Evolutionary conservation across 1,284 basidiomycete species (phyloP).

Genomic region (Coniferiporia sulphurascens): DNA sequence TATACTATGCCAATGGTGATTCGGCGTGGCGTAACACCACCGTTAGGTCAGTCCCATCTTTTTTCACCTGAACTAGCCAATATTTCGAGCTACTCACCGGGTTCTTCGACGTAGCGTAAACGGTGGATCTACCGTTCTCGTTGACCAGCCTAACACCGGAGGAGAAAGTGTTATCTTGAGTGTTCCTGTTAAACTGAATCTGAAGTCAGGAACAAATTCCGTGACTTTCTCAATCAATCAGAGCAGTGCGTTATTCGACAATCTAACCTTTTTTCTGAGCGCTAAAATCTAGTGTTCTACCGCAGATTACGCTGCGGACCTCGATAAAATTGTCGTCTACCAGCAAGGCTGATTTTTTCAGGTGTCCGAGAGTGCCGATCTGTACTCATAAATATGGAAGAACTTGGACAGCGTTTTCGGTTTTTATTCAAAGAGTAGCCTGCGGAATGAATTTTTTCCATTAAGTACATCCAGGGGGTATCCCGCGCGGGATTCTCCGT

Average conservation of each 20-base stretch:
- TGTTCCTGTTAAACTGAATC: slow-evolving; percentile 48
- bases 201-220: slow-evolving; percentile 48
- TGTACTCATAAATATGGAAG: too few relatives aligned
- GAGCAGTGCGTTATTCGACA: slow-evolving; percentile 39
- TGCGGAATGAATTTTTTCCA: too few relatives aligned
- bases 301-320: slow-evolving; percentile 52
- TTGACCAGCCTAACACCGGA: slow-evolving; percentile 56
- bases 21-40: slow-evolving; percentile 55
- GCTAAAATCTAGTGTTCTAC: slow-evolving; percentile 7
- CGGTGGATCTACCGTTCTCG: slow-evolving; percentile 43
- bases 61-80: not conserved
- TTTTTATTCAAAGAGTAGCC: too few relatives aligned
- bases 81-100: not conserved
- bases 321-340: slow-evolving; percentile 60
- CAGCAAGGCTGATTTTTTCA: slow-evolving; percentile 13
- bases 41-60: slow-evolving; percentile 41
- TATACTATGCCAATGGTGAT: slow-evolving; percentile 57
- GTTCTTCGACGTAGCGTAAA: slow-evolving; percentile 40
- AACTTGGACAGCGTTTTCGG: too few relatives aligned
- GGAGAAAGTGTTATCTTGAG: slow-evolving; percentile 48
- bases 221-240: slow-evolving; percentile 49
- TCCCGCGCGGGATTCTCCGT: too few relatives aligned
- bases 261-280: not conserved
- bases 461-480: too few relatives aligned
- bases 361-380: too few relatives aligned